Conservation (phyloP, 768 basidiomycete species). For the Agaricus blazei region DNA sequence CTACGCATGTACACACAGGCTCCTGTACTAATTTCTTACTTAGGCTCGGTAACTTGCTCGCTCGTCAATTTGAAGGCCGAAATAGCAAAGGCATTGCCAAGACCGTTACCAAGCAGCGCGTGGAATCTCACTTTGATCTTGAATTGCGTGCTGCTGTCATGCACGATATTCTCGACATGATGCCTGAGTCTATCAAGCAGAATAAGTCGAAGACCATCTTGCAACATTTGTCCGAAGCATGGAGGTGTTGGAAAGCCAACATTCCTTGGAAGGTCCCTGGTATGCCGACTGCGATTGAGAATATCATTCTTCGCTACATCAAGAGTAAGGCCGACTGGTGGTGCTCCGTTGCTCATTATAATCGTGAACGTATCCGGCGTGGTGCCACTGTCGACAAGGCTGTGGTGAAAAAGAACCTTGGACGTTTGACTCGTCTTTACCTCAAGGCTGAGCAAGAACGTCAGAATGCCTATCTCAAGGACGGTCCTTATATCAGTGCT, state of each 20-base stretch:
- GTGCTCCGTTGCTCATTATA: slow-evolving; percentile 98
- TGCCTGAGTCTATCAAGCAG: slow-evolving; percentile 99
- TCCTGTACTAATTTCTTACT: background rate
- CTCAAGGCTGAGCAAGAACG: slow-evolving; percentile 98
- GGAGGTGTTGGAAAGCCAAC: slow-evolving; percentile 97
- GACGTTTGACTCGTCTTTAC: slow-evolving; percentile 94
- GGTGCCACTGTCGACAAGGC: slow-evolving; percentile 98
- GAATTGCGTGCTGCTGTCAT: slow-evolving; percentile 98
- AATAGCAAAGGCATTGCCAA: slow-evolving; percentile 96
- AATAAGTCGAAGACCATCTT: slow-evolving; percentile 99
- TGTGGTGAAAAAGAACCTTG: slow-evolving; percentile 98
- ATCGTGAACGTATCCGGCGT: slow-evolving; percentile 94
- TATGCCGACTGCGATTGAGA: slow-evolving; percentile 99
- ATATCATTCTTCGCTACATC: slow-evolving; percentile 97
- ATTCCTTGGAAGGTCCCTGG: slow-evolving; percentile 99
- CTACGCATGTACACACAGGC: background rate
- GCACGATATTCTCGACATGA: slow-evolving; percentile 99
- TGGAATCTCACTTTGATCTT: slow-evolving; percentile 97
- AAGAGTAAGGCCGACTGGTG: slow-evolving; percentile 99
- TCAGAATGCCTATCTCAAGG: slow-evolving; percentile 98
- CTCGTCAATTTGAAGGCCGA: slow-evolving; percentile 96
- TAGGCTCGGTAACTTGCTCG: slow-evolving; percentile 91
- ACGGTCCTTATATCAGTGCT: slow-evolving; percentile 97
- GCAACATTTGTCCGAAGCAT: slow-evolving; percentile 97
- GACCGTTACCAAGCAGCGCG: slow-evolving; percentile 98